phyloP scores from a whole-genome alignment of 768 basidiomycete species.

The Royoungia palumana region DNA sequence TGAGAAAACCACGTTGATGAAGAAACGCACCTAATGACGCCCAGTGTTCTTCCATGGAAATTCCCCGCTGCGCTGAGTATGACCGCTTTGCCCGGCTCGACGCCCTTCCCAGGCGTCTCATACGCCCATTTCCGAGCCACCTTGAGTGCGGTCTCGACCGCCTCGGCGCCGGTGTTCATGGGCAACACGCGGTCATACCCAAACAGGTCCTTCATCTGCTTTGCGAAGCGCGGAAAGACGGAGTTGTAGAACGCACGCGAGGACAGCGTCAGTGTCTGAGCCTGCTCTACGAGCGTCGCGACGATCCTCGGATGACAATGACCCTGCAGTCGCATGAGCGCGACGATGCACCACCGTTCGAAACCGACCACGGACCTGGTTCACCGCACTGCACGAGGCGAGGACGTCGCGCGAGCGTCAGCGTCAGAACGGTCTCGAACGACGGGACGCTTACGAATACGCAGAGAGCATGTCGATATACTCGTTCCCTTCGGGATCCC shows the following conservation, averaged over 20 bases:
- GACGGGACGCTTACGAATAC: slow-evolving; percentile 77
- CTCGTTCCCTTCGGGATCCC: slow-evolving; percentile 92
- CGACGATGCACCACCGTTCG: neutral
- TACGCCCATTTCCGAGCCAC: slow-evolving; percentile 97
- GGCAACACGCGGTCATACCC: slow-evolving; percentile 95
- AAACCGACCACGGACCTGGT: slow-evolving; percentile 56
- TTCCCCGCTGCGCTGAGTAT: slow-evolving; percentile 85
- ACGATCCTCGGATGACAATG: slow-evolving; percentile 93
- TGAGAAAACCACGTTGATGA: neutral
- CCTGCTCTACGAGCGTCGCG: slow-evolving; percentile 75
- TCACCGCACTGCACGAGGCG: slow-evolving; percentile 60
- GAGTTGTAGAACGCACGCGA: slow-evolving; percentile 97
- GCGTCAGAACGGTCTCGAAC: too few species aligned
- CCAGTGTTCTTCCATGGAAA: slow-evolving; percentile 93
- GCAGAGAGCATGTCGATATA: slow-evolving; percentile 99
- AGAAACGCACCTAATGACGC: slow-evolving; percentile 65
- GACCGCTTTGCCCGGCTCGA: slow-evolving; percentile 63
- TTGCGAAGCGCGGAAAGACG: slow-evolving; percentile 85
- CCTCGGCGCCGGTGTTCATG: slow-evolving; percentile 99
- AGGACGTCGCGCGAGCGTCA: slow-evolving; percentile 1
- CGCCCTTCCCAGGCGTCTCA: slow-evolving; percentile 67
- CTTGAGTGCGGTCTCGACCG: slow-evolving; percentile 97
- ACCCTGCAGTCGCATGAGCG: slow-evolving; percentile 44
- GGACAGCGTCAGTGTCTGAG: slow-evolving; percentile 86
- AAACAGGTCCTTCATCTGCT: slow-evolving; percentile 78